Evolutionary conservation across 129 eudicot species (phyloP), one percentile per base, ranked within the genome.

Genomic region (Erigeron canadensis): DNA sequence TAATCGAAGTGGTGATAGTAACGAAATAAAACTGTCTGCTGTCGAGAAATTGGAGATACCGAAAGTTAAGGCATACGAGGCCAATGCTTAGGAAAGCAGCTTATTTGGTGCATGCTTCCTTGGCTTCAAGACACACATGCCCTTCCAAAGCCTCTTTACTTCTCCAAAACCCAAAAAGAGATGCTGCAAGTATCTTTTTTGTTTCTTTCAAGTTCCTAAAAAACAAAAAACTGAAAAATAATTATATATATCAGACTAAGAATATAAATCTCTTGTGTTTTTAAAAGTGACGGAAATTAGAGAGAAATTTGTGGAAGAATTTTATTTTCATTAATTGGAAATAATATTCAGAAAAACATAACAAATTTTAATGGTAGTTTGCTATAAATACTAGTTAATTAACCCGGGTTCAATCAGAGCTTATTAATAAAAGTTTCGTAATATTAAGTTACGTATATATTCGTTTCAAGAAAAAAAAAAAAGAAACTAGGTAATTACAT

Each of bases 71-170:
- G 81, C 45, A 77, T 69, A 68, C 81, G 72, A 77, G 70, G 72
- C 81, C 61, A 53, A 12, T 58, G 69, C 70, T 55, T 60, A 69
- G 10, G 39, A 70, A 77, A 77, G 81, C 77, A 77, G 55, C 77
- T 63, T 38, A 37, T 37, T n/a, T 64, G 64, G 64, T 57, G 81
- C 81, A 78, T 78, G 82, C 82, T 60, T 76, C 41, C 66, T 66
- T 66, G 45, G 13, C 67, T 77, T 77, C 61, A 63, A 78, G 77
- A 78, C 77, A 63, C 81, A 78, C 81, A 77, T 53, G 72, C 58
- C 77, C 72, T 78, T 71, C 81, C 81, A 78, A 77, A 62, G 38
- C 51, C 63, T n/a, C 57, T 69, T 51, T 48, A 21, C 21, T 13
- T 13, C 10, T 10, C 18, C 64, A 11, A 38, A 42, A 18, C 63